Evolutionary conservation across 495 filamentous ascomycete species (phyloP), one percentile per base, ranked within the genome.

Genomic region (Neurospora sp.): DNA sequence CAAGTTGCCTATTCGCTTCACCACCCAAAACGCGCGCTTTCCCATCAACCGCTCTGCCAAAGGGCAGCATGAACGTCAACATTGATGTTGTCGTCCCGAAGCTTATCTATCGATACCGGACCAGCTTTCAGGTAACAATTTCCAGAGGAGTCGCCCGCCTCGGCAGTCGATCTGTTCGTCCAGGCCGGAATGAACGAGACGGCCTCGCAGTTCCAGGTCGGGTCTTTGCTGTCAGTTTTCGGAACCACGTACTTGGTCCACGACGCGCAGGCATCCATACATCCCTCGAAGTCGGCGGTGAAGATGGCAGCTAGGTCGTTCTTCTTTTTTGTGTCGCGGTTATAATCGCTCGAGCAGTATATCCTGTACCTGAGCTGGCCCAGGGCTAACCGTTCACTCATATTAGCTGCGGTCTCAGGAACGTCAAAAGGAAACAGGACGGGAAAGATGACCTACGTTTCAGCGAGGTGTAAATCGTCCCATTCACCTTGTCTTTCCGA

Each of bases 51-150:
- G 3, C 27, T 35, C 18, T 38, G 40, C 66, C 76, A 72, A 39
- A 81, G 31, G 27, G 75, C 81, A 5, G 77, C 74, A 62, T 82
- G 81, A 23, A 73, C 73, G n/a, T 75, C 74, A 0, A 74, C 72
- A 9, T 75, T 76, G 42, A 80, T 79, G 39, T 78, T 80, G 8
- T 80, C 77, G 6, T 71, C 76, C 9, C 66, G 72, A 69, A 86
- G 75, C 14, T 73, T 77, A 10, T 77, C 72, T 59, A 73, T 46
- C 73, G 81, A 81, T 74, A 82, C 79, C 11, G 81, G 81, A 0
- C 82, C 82, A 0, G 81, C 78, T 71, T 86, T 85, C 31, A 86
- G 77, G 73, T 85, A 86, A 66, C 84, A 86, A 71, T 85, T 85
- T 9, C 84, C 84, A 2, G 82, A 81, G 20, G 84, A 80, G 12